Evolutionary conservation across 352 stramenopile species (phyloP).

Genomic region (Peronosclerospora sorghi): DNA sequence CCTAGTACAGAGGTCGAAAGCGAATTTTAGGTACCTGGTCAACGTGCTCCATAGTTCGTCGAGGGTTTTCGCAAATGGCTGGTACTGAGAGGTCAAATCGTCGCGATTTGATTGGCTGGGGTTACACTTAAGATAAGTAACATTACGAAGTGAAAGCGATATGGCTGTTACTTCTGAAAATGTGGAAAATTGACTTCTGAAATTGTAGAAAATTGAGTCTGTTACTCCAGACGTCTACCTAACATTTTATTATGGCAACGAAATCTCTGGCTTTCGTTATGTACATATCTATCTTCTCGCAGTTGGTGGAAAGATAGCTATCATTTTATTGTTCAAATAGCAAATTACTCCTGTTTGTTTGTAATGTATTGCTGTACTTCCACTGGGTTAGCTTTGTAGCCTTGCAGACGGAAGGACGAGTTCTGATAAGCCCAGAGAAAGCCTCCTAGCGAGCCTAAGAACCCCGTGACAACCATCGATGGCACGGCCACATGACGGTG

Average conservation of each 20-base stretch:
- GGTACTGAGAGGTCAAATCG: neutral
- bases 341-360: constrained; percentile 19
- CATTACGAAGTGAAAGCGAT: constrained; percentile 10
- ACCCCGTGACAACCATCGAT: constrained; percentile 65
- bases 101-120: constrained; percentile 11
- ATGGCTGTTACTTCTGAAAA: too few species aligned
- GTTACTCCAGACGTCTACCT: too few species aligned
- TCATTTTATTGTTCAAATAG: neutral
- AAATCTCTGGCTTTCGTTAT: too few species aligned
- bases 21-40: constrained; percentile 42
- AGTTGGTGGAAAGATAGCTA: neutral
- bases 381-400: constrained; percentile 45
- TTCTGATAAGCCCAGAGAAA: constrained; percentile 78
- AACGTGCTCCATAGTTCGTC: constrained; percentile 75
- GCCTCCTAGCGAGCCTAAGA: constrained; percentile 63
- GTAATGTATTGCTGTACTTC: constrained; percentile 63
- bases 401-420: constrained; percentile 70
- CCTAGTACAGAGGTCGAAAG: neutral
- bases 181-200: too few species aligned
- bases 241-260: too few species aligned
- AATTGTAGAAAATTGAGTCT: too few species aligned
- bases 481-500: constrained; percentile 49
- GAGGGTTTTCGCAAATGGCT: constrained; percentile 25
- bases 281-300: too few species aligned
- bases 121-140: constrained; percentile 7